Conservation (phyloP, 768 basidiomycete species). For the Hygrocybe punicea region DNA sequence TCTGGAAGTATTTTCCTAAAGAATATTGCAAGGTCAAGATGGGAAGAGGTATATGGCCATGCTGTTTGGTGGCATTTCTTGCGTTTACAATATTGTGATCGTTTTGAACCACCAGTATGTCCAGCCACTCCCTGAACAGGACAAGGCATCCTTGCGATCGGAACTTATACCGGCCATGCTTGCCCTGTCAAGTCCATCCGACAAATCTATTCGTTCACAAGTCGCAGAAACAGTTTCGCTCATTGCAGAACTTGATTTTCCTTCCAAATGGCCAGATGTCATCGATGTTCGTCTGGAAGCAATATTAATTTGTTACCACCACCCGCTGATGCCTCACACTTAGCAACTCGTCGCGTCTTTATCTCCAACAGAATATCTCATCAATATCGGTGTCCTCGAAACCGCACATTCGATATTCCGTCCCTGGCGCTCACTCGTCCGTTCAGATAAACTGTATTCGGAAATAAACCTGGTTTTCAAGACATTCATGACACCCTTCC, state of each 20-base stretch:
- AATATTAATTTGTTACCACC: not conserved
- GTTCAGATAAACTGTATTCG: conserved; percentile 80
- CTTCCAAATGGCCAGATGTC: conserved; percentile 79
- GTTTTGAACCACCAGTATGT: conserved; percentile 51
- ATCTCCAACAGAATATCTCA: conserved; percentile 72
- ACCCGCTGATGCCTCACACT: conserved; percentile 1
- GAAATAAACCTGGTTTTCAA: conserved; percentile 89
- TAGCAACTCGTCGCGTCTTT: conserved; percentile 89
- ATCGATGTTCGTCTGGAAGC: conserved; percentile 66
- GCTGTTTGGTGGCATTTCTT: not conserved
- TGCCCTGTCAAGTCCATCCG: conserved; percentile 64
- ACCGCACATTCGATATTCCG: conserved; percentile 95
- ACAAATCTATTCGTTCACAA: conserved; percentile 75
- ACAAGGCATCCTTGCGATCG: conserved; percentile 68
- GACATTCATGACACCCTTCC: conserved; percentile 81
- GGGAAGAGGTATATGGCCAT: conserved; percentile 69
- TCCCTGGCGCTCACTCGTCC: conserved; percentile 88
- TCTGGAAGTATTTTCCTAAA: conserved; percentile 72
- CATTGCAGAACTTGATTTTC: conserved; percentile 91
- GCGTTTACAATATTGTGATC: not conserved
- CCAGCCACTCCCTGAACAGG: conserved; percentile 61
- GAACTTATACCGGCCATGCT: conserved; percentile 93
- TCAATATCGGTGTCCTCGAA: conserved; percentile 87
- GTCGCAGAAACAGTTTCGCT: conserved; percentile 91
- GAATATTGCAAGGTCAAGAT: conserved; percentile 81